Base-by-base conservation (phyloP, 2,329 filamentous ascomycete species). In the Fusarium mexicanum region DNA sequence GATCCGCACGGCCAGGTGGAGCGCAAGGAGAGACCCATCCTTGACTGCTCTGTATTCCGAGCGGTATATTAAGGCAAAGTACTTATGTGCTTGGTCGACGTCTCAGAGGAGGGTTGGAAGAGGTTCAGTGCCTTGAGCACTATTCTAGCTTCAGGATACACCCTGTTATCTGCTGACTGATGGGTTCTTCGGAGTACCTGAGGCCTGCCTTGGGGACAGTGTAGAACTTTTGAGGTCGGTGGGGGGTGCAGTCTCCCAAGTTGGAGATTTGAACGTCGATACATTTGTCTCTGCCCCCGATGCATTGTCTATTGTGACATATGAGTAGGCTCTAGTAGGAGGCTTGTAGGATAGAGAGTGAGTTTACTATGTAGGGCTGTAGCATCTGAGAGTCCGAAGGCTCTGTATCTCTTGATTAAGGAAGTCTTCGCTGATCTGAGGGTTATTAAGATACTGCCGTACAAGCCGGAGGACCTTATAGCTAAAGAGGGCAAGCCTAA, bases 11-110 rank as follows among this genome's bases (percentile, higher is more conserved):
- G 89, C 89, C 87, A 90, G 90, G 90, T 92, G 90, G 90, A 92
- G 90, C 89, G 89, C 90, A 92, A 92, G 90, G 90, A 89, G 89
- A 92, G 90, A 90, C 81, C 85, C 85, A 90, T 92, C 90, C 90
- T 92, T 92, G 90, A 87, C 84, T 86, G 87, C 90, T 91, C 89
- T 92, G 90, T 92, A 92, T 92, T 92, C 90, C 89, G 90, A 91
- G 90, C 90, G 90, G 90, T 89, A 92, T 71, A 92, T 87, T 72
- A 85, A 89, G 74, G 66, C 43, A 31, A 60, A 69, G 71, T 63
- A 69, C 63, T 48, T 65, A 8, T 12, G 65, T 75, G 50, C 72
- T 67, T 69, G 33, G 31, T 79, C 78, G 77, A 78, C 66, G 74
- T 69, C 66, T 74, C 68, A 72, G 72, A 75, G 81, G 75, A 59